Evolutionary conservation across 306 rosid species (phyloP), one percentile per base, ranked within the genome.

Genomic region (Ormosia semicastrata): DNA sequence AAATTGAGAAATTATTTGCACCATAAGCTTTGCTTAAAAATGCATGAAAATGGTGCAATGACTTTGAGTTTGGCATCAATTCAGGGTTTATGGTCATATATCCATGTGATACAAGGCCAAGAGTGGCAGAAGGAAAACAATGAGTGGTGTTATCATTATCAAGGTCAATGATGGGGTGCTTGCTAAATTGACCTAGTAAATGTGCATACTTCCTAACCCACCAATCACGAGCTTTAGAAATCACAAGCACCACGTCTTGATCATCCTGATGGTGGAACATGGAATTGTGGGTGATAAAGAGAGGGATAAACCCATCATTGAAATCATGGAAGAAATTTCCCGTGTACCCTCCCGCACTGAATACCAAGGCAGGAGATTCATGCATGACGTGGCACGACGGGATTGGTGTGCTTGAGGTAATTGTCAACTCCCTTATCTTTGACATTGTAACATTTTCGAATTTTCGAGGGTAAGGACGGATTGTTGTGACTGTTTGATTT

Each of bases 51-150:
- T 81, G 69, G 3, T 47, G 40, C 9, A 86, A 12, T 0, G 77
- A 66, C 37, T 78, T 81, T 34, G 78, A 69, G 41, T 30, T 54
- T n/a, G 66, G 87, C 5, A 81, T 30, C 43, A 47, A 7, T 4
- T 63, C 60, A 0, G 81, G 89, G 49, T 84, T 46, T 50, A 88
- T 84, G 14, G 78, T 29, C 79, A 84, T 66, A 10, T 63, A 74
- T 0, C 91, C 90, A n/a, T 88, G 90, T 0, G 92, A 66, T 12
- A 87, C 73, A 2, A 91, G 89, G 6, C 95, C 91, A 8, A 89
- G 44, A 6, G 37, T 83, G 50, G 78, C 90, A 0, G 83, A 57
- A 46, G 89, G 81, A 81, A 89, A 89, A 66, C 93, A 89, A 2
- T 86, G 90, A 3, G 77, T 83, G 75, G 76, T 9, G 3, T 73